These are phyloP conservation scores for Solanum medicagineum DNA, from an alignment of 257 asterid genomes.

Conservation along the genomic window DNA sequence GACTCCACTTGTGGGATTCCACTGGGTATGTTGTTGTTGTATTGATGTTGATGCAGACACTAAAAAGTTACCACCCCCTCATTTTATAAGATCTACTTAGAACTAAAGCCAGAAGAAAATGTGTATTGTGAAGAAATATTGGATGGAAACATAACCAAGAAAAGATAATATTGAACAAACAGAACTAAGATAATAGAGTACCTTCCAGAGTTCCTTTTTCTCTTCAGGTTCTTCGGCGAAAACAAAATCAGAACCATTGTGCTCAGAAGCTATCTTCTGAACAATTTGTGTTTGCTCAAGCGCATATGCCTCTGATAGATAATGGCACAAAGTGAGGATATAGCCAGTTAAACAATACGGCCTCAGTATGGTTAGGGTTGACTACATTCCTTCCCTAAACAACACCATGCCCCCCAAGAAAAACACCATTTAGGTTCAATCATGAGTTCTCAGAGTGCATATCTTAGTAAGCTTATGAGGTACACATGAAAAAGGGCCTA, in stretches of 20 bases:
- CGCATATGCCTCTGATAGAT: conserved; percentile 65
- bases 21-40: too few species aligned
- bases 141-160: background rate
- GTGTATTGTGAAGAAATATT: background rate
- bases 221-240: conserved; percentile 85
- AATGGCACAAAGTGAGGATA: background rate
- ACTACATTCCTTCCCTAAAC: background rate
- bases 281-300: conserved; percentile 84
- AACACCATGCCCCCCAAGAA: background rate
- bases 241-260: conserved; percentile 76
- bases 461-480: background rate
- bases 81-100: background rate
- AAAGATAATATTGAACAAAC: background rate
- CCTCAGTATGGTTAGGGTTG: background rate
- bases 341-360: background rate
- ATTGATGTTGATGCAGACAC: background rate
- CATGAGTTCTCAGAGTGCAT: background rate
- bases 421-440: background rate
- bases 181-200: background rate
- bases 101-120: background rate
- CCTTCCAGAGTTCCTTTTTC: conserved; percentile 95
- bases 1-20: too few species aligned
- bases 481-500: background rate
- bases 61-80: background rate
- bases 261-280: conserved; percentile 88